phyloP scores from a whole-genome alignment of 2,329 filamentous ascomycete genomes.

The Xylaria sp. region DNA sequence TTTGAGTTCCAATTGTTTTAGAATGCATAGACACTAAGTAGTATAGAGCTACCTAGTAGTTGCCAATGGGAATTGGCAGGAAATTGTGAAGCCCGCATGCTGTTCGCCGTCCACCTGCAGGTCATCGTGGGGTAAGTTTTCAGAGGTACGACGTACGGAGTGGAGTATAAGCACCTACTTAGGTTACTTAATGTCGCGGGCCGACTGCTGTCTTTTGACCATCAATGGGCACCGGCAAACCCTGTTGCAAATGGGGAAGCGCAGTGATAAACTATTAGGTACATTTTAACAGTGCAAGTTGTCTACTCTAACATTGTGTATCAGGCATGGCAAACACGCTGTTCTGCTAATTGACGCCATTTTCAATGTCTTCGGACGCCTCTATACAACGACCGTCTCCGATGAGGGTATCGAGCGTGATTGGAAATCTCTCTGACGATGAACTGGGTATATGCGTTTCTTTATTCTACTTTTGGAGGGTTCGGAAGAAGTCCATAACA shows the following conservation, averaged over 20 bases:
- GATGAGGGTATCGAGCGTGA: conserved; percentile 36
- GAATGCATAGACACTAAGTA: not conserved
- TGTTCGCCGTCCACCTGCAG: conserved; percentile 22
- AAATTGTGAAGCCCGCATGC: no score
- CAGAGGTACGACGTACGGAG: no score
- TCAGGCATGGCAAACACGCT: conserved; percentile 3
- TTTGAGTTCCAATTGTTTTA: no score
- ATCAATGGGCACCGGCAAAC: not conserved
- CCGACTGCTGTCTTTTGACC: conserved; percentile 15
- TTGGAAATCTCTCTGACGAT: conserved; percentile 11
- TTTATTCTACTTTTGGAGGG: conserved; percentile 34
- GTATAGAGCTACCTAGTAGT: not conserved
- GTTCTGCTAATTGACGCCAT: conserved; percentile 23
- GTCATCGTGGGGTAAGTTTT: conserved; percentile 25
- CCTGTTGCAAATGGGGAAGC: not conserved
- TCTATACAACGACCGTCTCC: conserved; percentile 31
- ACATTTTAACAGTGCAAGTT: conserved; percentile 7
- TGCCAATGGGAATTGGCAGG: not conserved
- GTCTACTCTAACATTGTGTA: conserved; percentile 20
- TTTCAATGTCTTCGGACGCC: conserved; percentile 16
- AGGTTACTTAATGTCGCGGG: conserved; percentile 2
- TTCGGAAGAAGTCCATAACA: conserved; percentile 45
- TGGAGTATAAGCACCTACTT: not conserved
- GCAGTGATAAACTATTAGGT: not conserved
- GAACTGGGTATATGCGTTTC: conserved; percentile 19